Evolutionary conservation across 2,329 filamentous ascomycete genomes (phyloP).

Genomic region (Curvularia sp.): DNA sequence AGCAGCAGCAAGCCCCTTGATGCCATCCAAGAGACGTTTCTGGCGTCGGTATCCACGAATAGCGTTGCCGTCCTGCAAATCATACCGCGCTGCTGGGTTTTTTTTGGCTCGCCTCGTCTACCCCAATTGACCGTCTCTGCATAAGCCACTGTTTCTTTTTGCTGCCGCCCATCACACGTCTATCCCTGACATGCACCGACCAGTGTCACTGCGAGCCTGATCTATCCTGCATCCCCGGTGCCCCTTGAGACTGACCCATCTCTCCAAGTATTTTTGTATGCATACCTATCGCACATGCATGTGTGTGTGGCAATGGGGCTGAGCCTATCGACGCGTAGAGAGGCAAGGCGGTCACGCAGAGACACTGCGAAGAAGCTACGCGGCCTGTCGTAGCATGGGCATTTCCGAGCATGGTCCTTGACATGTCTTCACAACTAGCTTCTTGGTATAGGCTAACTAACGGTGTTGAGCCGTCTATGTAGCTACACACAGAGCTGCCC

Average conservation of each 20-base stretch:
- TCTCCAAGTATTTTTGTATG: neutral
- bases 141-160: slow-evolving; percentile 18
- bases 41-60: slow-evolving; percentile 1
- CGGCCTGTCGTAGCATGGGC: slow-evolving; percentile 2
- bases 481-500: neutral
- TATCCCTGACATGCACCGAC: slow-evolving; percentile 12
- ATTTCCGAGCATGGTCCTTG: neutral
- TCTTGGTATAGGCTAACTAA: neutral
- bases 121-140: slow-evolving; percentile 9
- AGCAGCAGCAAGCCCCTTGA: slow-evolving; percentile 4
- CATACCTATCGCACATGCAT: neutral
- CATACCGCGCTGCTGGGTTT: slow-evolving; percentile 10
- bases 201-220: neutral
- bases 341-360: slow-evolving; percentile 1
- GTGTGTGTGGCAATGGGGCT: slow-evolving; percentile 7
- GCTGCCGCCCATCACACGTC: neutral
- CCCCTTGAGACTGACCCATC: slow-evolving; percentile 13
- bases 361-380: neutral
- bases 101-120: slow-evolving; percentile 14
- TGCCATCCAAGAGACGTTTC: slow-evolving; percentile 6
- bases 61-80: slow-evolving; percentile 6
- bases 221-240: too few relatives aligned
- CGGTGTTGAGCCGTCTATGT: slow-evolving; percentile 1
- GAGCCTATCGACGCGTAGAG: slow-evolving; percentile 8
- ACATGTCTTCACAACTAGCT: neutral